phyloP scores from a whole-genome alignment of 768 basidiomycete genomes.

The Suillus cothurnatus region DNA sequence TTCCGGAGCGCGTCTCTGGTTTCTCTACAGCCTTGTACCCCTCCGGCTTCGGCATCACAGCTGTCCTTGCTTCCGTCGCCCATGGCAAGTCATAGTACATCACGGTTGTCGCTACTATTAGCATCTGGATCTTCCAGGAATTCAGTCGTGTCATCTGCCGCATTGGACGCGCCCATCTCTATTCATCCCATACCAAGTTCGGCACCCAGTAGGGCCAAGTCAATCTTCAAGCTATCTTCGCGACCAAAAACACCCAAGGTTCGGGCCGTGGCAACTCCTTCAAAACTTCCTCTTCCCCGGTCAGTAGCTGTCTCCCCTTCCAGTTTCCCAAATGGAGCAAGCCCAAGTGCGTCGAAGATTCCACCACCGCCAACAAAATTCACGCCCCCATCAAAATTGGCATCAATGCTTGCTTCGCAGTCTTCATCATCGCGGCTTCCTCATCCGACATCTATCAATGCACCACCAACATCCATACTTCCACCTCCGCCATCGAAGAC shows the following conservation, averaged over 20 bases:
- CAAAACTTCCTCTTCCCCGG: constrained; percentile 20
- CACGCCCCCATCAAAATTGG: constrained; percentile 33
- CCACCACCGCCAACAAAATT: constrained; percentile 28
- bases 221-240: constrained; percentile 31
- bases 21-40: constrained; percentile 18
- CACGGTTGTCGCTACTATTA: constrained; percentile 25
- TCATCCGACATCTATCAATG: background rate
- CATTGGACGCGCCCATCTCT: constrained; percentile 19
- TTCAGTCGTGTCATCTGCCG: constrained; percentile 28
- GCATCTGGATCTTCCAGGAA: constrained; percentile 27
- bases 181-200: constrained; percentile 8
- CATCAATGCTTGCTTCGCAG: constrained; percentile 29
- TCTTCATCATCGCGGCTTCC: constrained; percentile 16
- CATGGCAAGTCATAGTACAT: constrained; percentile 12
- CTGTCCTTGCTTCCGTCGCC: constrained; percentile 16
- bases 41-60: constrained; percentile 22
- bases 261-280: constrained; percentile 10
- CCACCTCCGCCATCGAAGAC: constrained; percentile 21
- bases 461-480: constrained; percentile 23
- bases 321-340: constrained; percentile 1
- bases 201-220: constrained; percentile 23
- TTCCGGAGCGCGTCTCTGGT: constrained; percentile 25
- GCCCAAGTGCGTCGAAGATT: constrained; percentile 17
- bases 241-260: constrained; percentile 27
- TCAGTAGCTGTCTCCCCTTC: constrained; percentile 12